These are phyloP conservation scores for Pythium aquatile DNA, from an alignment of 352 stramenopile genomes.

Conservation along the genomic window DNA sequence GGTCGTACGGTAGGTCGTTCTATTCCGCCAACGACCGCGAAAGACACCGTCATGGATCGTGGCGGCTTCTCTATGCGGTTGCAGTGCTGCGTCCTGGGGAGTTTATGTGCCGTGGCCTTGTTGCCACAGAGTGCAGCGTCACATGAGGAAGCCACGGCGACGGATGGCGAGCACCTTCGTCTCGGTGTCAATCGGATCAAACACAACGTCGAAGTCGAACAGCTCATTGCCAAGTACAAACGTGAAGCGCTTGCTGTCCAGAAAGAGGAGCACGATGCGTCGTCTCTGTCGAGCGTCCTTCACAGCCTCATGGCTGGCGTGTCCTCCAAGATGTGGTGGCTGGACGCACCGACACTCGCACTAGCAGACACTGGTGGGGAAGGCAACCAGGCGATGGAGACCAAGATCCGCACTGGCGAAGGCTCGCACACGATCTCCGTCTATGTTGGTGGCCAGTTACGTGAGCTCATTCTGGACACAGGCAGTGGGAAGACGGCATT, in stretches of 20 bases:
- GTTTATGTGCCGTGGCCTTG: not conserved
- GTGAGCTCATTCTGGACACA: conserved; percentile 95
- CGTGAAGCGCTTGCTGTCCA: conserved; percentile 5
- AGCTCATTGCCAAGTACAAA: conserved; percentile 19
- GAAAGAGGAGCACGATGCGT: not conserved
- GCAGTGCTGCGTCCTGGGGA: not conserved
- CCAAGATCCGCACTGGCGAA: conserved; percentile 39
- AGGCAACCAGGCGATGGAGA: conserved; percentile 36
- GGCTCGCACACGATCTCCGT: conserved; percentile 78
- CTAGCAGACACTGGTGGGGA: conserved; percentile 1
- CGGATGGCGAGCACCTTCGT: conserved; percentile 28
- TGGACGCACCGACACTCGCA: not conserved
- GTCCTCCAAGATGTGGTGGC: not conserved
- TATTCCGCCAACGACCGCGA: not conserved
- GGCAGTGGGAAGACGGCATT: conserved; percentile 95
- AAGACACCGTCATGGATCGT: not conserved
- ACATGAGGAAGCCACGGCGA: not conserved
- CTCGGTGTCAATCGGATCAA: conserved; percentile 38
- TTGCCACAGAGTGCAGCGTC: not conserved
- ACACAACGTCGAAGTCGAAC: conserved; percentile 16
- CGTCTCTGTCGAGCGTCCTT: conserved; percentile 10
- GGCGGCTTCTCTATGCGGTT: not conserved
- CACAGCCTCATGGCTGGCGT: conserved; percentile 5
- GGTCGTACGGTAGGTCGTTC: not conserved
- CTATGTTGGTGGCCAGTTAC: conserved; percentile 53